Evolutionary conservation across 2,329 filamentous ascomycete genomes (phyloP), one percentile per base, ranked within the genome.

Genomic region (Ceratocystis lukuohia): DNA sequence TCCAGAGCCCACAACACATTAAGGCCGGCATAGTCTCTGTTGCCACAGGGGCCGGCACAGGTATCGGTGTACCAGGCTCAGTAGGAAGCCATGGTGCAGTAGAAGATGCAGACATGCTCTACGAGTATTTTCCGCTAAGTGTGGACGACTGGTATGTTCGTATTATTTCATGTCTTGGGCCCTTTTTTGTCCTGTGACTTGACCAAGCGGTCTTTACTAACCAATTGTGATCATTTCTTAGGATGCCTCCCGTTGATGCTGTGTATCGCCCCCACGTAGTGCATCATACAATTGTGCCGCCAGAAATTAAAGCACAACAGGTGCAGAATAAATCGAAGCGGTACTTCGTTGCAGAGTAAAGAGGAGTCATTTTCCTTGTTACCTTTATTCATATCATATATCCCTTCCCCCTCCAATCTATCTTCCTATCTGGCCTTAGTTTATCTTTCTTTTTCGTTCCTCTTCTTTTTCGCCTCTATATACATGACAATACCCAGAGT

Each of bases 111-210:
- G 92, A 96, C 75, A 78, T 92, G 70, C 78, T 96, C 20, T 96
- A 96, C 73, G 92, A 97, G 76, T 96, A 97, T 73, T 96, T 97
- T 70, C 92, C 92, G 0, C 80, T 97, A 17, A 91, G 88, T 62
- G 77, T 96, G 67, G 91, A 96, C 74, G 92, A 96, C 72, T 96
- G 88, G 88, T 83, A 74, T 72, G 76, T 73, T 41, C 3, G 15
- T 41, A 41, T 41, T 5, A 41, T 15, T 41, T 12, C 10, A 41
- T 41, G 8, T 12, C 10, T 12, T 15, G 37, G 5, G 44, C n/a
- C 20, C 30, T 48, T 28, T 66, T 53, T 4, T 7, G 17, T 33
- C 25, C 41, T 59, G 2, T 66, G 3, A 50, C 64, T 48, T 56
- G 28, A n/a, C 25, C 30, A 8, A 65, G 28, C 20, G 46, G 10